phyloP scores from a whole-genome alignment of 176 grass and related monocot genomes.

The Microstegium vimineum region DNA sequence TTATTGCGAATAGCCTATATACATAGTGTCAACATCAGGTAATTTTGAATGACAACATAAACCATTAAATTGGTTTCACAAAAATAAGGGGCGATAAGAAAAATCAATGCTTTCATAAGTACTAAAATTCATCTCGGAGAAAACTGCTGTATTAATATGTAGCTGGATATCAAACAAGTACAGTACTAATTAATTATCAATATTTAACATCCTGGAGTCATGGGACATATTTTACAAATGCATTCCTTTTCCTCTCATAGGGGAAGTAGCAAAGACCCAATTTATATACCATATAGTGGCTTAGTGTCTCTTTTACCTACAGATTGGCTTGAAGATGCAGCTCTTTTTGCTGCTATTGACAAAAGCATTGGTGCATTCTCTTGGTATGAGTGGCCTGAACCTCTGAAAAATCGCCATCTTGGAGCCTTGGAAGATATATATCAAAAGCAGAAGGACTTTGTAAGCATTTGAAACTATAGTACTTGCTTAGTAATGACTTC shows the following conservation, averaged over 20 bases:
- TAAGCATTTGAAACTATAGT: slow-evolving; percentile 39
- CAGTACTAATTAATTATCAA: not conserved
- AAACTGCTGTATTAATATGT: not conserved
- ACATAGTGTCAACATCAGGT: not conserved
- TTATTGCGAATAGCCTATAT: not conserved
- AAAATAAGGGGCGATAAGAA: not conserved
- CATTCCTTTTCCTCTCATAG: not conserved
- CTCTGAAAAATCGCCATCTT: slow-evolving; percentile 93
- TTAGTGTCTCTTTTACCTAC: slow-evolving; percentile 22
- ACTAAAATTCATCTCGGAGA: not conserved
- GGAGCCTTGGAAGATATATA: slow-evolving; percentile 77
- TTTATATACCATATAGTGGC: not conserved
- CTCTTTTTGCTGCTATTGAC: slow-evolving; percentile 97
- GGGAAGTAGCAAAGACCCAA: not conserved
- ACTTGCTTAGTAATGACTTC: slow-evolving; percentile 2
- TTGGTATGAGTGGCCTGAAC: slow-evolving; percentile 92
- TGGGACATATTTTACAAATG: not conserved
- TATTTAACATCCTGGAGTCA: not conserved
- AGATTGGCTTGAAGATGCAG: slow-evolving; percentile 99
- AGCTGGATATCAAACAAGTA: not conserved
- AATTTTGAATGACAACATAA: not conserved
- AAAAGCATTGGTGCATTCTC: slow-evolving; percentile 49
- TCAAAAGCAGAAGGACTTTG: slow-evolving; percentile 71
- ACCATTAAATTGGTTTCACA: not conserved
- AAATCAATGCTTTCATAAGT: not conserved